Evolutionary conservation across 2,329 filamentous ascomycete genomes (phyloP), one percentile per base, ranked within the genome.

Genomic region (Triangularia setosa): DNA sequence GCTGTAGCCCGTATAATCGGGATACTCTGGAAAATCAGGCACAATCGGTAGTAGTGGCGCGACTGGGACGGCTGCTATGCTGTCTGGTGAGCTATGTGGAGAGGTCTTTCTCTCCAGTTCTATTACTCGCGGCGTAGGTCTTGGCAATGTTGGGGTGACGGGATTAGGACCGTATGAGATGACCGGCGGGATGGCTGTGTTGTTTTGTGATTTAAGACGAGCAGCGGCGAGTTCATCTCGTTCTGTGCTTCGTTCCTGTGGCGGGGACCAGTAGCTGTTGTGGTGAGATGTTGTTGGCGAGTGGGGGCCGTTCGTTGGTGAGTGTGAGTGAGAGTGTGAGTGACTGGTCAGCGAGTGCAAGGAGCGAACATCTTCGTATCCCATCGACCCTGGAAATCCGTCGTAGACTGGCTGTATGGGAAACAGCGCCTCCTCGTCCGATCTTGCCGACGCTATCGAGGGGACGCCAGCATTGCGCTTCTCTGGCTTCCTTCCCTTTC

Each of bases 111-210:
- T 65, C 18, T 67, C 33, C 27, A 67, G 64, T 16, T 48, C 40
- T 48, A 48, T 48, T 4, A 57, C 58, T 11, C 65, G 61, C 1
- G 68, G 64, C 5, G 62, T 65, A 5, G 63, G 25, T 7, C 70
- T 69, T 1, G 70, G 67, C 1, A 70, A 60, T 18, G 69, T 71
- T 8, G 70, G 71, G 1, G 70, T 72, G 59, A 71, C 69, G 4
- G 69, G 71, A 58, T 72, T 72, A n/a, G 71, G 71, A 3, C 71
- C 70, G 60, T 72, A 72, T 11, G 71, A 72, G 8, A 68, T 64
- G 14, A 69, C 64, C 2, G 63, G 63, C 3, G 66, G 64, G 33
- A 53, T 62, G 12, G 67, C 63, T 14, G 62, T 59, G 25, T 64
- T 63, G 8, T 58, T 58, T 53, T 65, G 63, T 3, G 69, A 68